phyloP scores from a whole-genome alignment of 148 eudicot genomes.

The Cornus florida region DNA sequence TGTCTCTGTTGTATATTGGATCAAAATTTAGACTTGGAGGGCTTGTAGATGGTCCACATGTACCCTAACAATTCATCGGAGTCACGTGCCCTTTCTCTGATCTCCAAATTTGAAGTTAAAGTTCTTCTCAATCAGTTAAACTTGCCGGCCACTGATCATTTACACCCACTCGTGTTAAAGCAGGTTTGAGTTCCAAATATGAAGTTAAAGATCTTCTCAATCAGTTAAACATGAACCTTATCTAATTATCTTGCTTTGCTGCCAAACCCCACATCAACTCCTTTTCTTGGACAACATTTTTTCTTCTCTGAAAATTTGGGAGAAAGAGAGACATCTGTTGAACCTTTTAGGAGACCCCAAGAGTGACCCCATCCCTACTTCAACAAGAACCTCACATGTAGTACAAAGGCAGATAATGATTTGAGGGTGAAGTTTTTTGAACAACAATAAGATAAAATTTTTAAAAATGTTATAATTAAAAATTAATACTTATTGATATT shows the following conservation, averaged over 20 bases:
- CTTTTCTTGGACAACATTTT: slow-evolving; percentile 4
- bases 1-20: neutral
- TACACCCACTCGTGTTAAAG: neutral
- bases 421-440: too few species aligned
- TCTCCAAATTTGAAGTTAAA: neutral
- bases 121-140: neutral
- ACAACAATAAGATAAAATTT: too few species aligned
- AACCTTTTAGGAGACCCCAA: neutral
- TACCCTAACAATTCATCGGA: neutral
- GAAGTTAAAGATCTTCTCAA: too few species aligned
- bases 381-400: neutral
- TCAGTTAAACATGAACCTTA: neutral
- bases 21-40: neutral
- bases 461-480: too few species aligned
- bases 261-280: slow-evolving; percentile 14
- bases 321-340: neutral
- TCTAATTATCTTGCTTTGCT: neutral
- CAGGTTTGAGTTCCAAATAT: neutral
- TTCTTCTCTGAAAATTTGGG: neutral
- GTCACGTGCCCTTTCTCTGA: slow-evolving; percentile 1
- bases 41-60: slow-evolving; percentile 2
- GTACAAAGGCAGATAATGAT: neutral
- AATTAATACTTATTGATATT: too few species aligned
- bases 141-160: slow-evolving; percentile 7
- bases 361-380: neutral